phyloP scores from a whole-genome alignment of 192 early-diverging fungal species.

The Rhizophagus prolifer region DNA sequence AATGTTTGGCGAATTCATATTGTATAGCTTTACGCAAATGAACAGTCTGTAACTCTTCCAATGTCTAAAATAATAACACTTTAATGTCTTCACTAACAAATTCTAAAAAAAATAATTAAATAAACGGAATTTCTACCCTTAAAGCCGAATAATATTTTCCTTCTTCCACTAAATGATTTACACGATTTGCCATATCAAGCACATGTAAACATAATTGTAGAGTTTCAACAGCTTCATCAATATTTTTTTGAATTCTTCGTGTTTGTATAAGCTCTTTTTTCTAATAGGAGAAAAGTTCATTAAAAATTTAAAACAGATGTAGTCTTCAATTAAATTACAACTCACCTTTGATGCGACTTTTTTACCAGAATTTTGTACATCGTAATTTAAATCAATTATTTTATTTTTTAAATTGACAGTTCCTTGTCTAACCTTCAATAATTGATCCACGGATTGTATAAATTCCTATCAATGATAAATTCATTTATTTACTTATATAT shows the following conservation, averaged over 20 bases:
- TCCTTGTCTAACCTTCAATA: slow-evolving; percentile 90
- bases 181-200: slow-evolving; percentile 82
- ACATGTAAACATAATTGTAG: slow-evolving; percentile 83
- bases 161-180: slow-evolving; percentile 74
- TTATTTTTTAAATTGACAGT: slow-evolving; percentile 82
- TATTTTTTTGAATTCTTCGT: slow-evolving; percentile 80
- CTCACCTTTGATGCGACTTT: slow-evolving; percentile 76
- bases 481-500: not conserved
- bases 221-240: slow-evolving; percentile 80
- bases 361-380: slow-evolving; percentile 80
- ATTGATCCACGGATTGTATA: slow-evolving; percentile 90
- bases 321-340: not conserved
- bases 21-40: slow-evolving; percentile 73
- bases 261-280: slow-evolving; percentile 79
- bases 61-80: slow-evolving; percentile 53
- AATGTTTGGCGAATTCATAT: slow-evolving; percentile 82
- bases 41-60: slow-evolving; percentile 78
- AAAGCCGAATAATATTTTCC: slow-evolving; percentile 91
- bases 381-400: slow-evolving; percentile 80
- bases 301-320: slow-evolving; percentile 6
- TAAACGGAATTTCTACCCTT: slow-evolving; percentile 48
- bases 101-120: not conserved
- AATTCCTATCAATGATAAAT: slow-evolving; percentile 65
- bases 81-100: not conserved
- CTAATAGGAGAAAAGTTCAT: slow-evolving; percentile 37